phyloP scores from a whole-genome alignment of 768 basidiomycete genomes.

The Amanita inopinata region DNA sequence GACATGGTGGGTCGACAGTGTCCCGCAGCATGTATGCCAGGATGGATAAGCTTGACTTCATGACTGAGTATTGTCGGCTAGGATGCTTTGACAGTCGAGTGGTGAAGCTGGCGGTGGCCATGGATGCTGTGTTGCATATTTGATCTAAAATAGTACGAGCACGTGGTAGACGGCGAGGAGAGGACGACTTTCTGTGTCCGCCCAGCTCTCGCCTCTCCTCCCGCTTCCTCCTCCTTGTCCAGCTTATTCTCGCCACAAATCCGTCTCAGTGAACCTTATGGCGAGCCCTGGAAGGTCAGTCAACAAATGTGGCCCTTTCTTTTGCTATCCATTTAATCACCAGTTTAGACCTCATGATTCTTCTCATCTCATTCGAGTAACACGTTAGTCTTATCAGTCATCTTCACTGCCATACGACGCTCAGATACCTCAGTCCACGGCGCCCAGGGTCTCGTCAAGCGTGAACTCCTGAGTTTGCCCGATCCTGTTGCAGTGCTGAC shows the following conservation, averaged over 20 bases:
- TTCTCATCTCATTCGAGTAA: conserved; percentile 39
- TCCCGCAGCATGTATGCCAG: too few relatives aligned
- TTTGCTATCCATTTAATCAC: too few relatives aligned
- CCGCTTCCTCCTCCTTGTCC: background rate
- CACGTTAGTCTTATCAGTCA: conserved; percentile 26
- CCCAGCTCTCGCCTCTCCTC: background rate
- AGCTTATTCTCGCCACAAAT: too few relatives aligned
- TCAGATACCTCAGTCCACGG: conserved; percentile 47
- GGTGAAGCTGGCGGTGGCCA: too few relatives aligned
- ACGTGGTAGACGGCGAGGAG: background rate
- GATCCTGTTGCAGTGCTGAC: conserved; percentile 87
- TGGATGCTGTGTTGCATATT: too few relatives aligned
- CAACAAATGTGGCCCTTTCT: too few relatives aligned
- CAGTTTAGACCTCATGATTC: conserved; percentile 34
- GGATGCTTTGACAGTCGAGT: too few relatives aligned
- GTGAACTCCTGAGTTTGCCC: conserved; percentile 72
- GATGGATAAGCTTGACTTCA: too few relatives aligned
- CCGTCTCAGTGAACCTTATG: conserved; percentile 13
- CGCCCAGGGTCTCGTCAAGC: conserved; percentile 64
- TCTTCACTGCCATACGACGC: conserved; percentile 4
- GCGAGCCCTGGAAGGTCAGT: conserved; percentile 26
- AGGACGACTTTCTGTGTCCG: background rate
- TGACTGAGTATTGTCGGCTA: too few relatives aligned
- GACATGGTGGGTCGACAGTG: too few relatives aligned
- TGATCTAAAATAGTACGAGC: too few relatives aligned